These are phyloP conservation scores for Bipolaris bicolor DNA, from an alignment of 2,329 filamentous ascomycete species.

Conservation along the genomic window DNA sequence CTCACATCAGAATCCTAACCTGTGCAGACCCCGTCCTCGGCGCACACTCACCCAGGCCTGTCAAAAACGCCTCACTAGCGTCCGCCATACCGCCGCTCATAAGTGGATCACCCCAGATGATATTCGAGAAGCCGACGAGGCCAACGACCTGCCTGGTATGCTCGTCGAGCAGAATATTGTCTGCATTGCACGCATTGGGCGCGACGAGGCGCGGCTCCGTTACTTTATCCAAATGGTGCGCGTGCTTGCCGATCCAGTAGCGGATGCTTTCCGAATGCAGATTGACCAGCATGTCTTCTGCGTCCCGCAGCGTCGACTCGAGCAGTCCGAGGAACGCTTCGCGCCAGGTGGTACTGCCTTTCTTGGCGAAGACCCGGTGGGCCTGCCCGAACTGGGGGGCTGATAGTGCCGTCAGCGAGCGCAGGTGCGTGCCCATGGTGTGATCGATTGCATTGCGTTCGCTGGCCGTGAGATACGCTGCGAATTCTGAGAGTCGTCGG, in stretches of 20 bases:
- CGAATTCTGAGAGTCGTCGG: conserved; percentile 40
- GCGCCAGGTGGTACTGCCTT: conserved; percentile 58
- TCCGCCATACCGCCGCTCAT: conserved; percentile 56
- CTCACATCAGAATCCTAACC: conserved; percentile 53
- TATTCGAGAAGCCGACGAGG: conserved; percentile 59
- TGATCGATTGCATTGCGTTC: conserved; percentile 50
- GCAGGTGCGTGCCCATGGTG: conserved; percentile 50
- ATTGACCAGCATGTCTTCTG: conserved; percentile 64
- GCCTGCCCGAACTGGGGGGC: conserved; percentile 60
- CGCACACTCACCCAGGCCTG: conserved; percentile 52
- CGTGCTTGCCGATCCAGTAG: conserved; percentile 54
- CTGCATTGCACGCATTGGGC: conserved; percentile 55
- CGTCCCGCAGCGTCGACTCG: conserved; percentile 61
- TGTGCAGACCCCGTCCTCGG: conserved; percentile 37
- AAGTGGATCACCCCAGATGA: conserved; percentile 63
- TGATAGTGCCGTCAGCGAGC: conserved; percentile 53
- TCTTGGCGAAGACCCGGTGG: conserved; percentile 54
- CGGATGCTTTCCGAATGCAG: conserved; percentile 63
- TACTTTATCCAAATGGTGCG: conserved; percentile 57
- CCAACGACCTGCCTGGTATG: conserved; percentile 57
- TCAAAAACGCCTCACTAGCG: conserved; percentile 50
- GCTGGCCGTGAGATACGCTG: conserved; percentile 40
- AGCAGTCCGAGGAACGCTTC: conserved; percentile 60
- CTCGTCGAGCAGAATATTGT: conserved; percentile 60
- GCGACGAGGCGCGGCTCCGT: conserved; percentile 59